A percentile compares a stretch with the other conserved stretches of the same genome.
phyloP scores from a whole-genome alignment of 352 stramenopile genomes.

The Globisporangium abappressorium region DNA sequence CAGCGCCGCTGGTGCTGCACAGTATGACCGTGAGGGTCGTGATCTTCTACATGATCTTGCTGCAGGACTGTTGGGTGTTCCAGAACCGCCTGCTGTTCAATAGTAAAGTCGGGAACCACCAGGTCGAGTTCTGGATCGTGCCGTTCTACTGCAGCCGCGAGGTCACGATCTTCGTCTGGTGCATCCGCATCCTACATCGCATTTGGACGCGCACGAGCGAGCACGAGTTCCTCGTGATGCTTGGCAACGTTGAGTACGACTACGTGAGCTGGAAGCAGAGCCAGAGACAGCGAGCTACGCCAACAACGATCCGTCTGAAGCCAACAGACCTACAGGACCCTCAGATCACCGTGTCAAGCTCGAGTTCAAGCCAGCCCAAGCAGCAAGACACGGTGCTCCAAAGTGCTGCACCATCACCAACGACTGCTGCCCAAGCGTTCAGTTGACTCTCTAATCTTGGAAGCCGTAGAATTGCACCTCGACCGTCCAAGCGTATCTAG shows the following conservation, averaged over 20 bases:
- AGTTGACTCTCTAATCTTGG: neutral
- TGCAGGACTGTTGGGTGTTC: slow-evolving; percentile 11
- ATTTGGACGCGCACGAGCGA: slow-evolving; percentile 7
- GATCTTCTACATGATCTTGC: slow-evolving; percentile 6
- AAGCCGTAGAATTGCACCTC: neutral
- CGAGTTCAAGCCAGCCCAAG: neutral
- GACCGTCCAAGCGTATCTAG: too few species aligned
- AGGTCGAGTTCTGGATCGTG: neutral
- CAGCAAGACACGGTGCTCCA: neutral
- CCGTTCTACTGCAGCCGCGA: slow-evolving; percentile 13
- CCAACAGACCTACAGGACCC: neutral
- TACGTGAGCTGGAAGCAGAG: slow-evolving; percentile 1
- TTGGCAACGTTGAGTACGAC: slow-evolving; percentile 15
- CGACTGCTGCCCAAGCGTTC: neutral
- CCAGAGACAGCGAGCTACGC: neutral
- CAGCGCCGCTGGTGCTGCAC: slow-evolving; percentile 5
- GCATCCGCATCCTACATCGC: slow-evolving; percentile 3
- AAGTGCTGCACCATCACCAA: neutral
- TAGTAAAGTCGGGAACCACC: neutral
- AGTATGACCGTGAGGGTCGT: slow-evolving; percentile 6
- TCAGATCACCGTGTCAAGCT: neutral
- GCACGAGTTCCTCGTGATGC: slow-evolving; percentile 9
- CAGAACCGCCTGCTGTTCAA: slow-evolving; percentile 20
- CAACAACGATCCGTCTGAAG: neutral
- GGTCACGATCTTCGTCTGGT: slow-evolving; percentile 8